These are phyloP conservation scores for Podaxis sp. DNA, from an alignment of 768 basidiomycete genomes.

Conservation along the genomic window DNA sequence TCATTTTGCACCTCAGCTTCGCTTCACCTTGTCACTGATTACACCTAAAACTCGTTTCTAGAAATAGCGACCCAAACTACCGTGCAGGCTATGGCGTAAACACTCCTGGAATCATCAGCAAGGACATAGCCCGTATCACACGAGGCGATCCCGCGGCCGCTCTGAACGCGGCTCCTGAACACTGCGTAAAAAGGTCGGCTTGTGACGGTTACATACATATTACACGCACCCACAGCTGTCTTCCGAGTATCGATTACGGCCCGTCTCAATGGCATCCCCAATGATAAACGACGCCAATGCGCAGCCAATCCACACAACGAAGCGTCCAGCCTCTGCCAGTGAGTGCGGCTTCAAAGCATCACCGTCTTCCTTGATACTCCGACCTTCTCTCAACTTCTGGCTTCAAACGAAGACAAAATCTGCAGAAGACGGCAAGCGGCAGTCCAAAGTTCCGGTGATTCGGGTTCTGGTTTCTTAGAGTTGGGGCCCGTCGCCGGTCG, in stretches of 20 bases:
- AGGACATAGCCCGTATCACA: background rate
- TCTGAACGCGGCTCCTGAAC: background rate
- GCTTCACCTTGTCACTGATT: background rate
- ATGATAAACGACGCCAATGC: background rate
- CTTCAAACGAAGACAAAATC: background rate
- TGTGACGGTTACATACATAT: background rate
- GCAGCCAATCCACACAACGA: background rate
- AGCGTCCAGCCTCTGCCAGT: background rate
- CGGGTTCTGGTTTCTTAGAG: background rate
- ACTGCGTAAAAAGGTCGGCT: background rate
- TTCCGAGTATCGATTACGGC: background rate
- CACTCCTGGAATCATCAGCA: background rate
- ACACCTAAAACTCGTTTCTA: background rate
- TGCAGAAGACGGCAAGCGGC: background rate
- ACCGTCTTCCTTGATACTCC: background rate
- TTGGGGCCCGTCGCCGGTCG: background rate
- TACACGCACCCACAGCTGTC: background rate
- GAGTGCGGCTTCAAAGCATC: background rate
- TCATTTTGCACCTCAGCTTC: background rate
- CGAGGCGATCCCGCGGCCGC: constrained; percentile 4
- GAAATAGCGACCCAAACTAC: background rate
- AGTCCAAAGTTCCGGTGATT: background rate
- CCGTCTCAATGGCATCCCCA: background rate
- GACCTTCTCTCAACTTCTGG: background rate
- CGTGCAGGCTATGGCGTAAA: background rate